These are phyloP conservation scores for Tuber calosporum DNA, from an alignment of 495 filamentous ascomycete genomes.

Conservation along the genomic window DNA sequence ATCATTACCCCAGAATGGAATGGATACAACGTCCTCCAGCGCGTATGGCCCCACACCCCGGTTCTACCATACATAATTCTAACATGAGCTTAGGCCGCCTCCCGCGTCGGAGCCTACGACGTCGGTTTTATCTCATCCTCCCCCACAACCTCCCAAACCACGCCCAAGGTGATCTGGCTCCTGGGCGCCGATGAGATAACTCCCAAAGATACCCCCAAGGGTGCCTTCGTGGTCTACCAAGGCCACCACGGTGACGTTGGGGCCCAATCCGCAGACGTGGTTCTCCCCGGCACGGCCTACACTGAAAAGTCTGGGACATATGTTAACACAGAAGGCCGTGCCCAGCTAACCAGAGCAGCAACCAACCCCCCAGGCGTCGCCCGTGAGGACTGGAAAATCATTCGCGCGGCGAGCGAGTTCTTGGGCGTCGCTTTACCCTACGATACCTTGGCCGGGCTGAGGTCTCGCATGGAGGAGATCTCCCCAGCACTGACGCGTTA, in stretches of 20 bases:
- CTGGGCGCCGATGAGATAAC: constrained; percentile 88
- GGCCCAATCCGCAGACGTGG: constrained; percentile 84
- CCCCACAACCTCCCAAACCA: constrained; percentile 64
- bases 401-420: constrained; percentile 84
- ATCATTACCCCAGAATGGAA: constrained; percentile 91
- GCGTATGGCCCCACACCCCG: constrained; percentile 43
- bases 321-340: constrained; percentile 93
- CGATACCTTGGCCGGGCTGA: constrained; percentile 76
- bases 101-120: constrained; percentile 85
- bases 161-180: constrained; percentile 92
- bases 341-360: constrained; percentile 83
- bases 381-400: constrained; percentile 96
- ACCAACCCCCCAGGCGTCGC: constrained; percentile 78
- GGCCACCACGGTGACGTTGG: constrained; percentile 94
- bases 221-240: constrained; percentile 94
- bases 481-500: constrained; percentile 80
- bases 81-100: constrained; percentile 51
- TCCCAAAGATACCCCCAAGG: constrained; percentile 74
- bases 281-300: constrained; percentile 89
- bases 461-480: constrained; percentile 93
- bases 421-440: constrained; percentile 82
- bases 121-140: constrained; percentile 86
- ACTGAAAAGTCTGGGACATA: constrained; percentile 97
- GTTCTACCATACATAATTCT: constrained; percentile 1
- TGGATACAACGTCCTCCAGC: constrained; percentile 92